These are phyloP conservation scores for Digitaria exilis DNA, from an alignment of 202 grass and related monocot species.

Conservation along the genomic window DNA sequence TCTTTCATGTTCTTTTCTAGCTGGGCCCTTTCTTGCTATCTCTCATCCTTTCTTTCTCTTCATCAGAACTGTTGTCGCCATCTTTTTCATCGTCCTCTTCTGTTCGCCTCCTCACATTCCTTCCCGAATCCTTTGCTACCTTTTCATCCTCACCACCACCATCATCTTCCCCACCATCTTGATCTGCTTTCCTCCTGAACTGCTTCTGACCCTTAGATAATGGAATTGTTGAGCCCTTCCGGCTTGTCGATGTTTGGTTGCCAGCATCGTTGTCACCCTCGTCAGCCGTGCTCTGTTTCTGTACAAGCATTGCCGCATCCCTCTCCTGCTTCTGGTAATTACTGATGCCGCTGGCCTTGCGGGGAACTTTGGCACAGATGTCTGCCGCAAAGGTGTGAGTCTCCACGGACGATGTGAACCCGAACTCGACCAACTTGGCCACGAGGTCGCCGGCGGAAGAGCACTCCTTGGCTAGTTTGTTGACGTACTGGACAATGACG, in stretches of 20 bases:
- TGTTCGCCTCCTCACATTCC: constrained; percentile 54
- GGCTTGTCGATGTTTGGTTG: constrained; percentile 24
- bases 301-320: constrained; percentile 63
- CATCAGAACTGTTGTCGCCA: constrained; percentile 42
- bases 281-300: constrained; percentile 66
- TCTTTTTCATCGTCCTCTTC: constrained; percentile 62
- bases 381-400: constrained; percentile 59
- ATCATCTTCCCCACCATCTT: constrained; percentile 56
- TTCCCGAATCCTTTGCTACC: constrained; percentile 25
- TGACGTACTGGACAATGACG: constrained; percentile 74
- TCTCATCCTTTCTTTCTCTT: constrained; percentile 69
- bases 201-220: constrained; percentile 64
- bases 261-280: constrained; percentile 56
- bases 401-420: constrained; percentile 54
- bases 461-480: constrained; percentile 39
- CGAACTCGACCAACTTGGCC: constrained; percentile 69
- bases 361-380: constrained; percentile 68
- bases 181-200: constrained; percentile 72
- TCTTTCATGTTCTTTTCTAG: constrained; percentile 89
- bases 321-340: constrained; percentile 77
- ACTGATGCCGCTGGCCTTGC: constrained; percentile 52
- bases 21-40: constrained; percentile 85
- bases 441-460: constrained; percentile 60
- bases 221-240: constrained; percentile 22
- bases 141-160: constrained; percentile 44